Evolutionary conservation across 768 basidiomycete species (phyloP).

Genomic region (Boletus fagicola): DNA sequence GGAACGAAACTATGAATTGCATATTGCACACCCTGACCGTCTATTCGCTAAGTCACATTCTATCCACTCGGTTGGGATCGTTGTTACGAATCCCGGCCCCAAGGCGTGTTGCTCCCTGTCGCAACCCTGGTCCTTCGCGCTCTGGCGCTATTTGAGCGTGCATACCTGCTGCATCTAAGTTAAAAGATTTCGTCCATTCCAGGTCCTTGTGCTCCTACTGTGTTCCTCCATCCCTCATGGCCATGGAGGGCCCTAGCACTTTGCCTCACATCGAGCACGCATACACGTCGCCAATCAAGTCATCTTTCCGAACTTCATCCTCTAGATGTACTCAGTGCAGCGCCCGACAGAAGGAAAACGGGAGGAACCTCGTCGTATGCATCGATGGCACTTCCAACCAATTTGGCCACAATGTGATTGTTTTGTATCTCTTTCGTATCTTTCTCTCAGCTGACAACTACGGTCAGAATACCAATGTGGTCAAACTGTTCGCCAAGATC

Average conservation of each 20-base stretch:
- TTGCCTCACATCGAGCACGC: neutral
- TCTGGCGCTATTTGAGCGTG: slow-evolving; percentile 6
- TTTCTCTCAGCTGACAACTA: slow-evolving; percentile 4
- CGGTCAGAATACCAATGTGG: slow-evolving; percentile 38
- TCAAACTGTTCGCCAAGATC: slow-evolving; percentile 36
- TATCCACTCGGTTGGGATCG: neutral
- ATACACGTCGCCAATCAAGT: neutral
- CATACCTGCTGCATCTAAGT: neutral
- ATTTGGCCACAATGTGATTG: slow-evolving; percentile 20
- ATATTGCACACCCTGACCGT: neutral
- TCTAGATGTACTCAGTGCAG: slow-evolving; percentile 17
- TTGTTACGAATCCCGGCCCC: neutral
- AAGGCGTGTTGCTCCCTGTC: neutral
- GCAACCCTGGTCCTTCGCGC: neutral
- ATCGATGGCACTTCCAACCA: slow-evolving; percentile 27
- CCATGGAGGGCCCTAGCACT: neutral
- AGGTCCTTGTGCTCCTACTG: neutral
- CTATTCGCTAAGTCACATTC: neutral
- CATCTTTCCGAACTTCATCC: neutral
- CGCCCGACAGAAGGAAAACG: slow-evolving; percentile 1
- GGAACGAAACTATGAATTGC: slow-evolving; percentile 3
- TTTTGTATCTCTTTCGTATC: neutral
- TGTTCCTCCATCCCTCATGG: neutral
- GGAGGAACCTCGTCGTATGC: slow-evolving; percentile 26
- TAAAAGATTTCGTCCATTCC: neutral